Base-by-base conservation (phyloP, 139 green algal genomes). In the Eudorina sp. region DNA sequence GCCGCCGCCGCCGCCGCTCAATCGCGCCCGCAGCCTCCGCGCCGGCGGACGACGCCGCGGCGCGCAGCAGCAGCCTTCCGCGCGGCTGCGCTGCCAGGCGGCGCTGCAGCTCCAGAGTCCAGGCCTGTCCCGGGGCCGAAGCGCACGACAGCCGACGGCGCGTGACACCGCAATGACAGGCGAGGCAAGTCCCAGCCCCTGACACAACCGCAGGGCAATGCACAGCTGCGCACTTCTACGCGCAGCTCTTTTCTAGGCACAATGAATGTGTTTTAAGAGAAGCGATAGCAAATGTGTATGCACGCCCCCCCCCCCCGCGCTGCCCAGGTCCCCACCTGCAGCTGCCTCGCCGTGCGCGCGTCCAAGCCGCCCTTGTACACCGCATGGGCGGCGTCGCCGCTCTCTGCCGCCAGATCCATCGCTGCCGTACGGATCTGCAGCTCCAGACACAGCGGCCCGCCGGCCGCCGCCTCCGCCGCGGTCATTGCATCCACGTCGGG, bases 351-450 rank as follows among this genome's bases (percentile, higher is more conserved):
- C 89, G 96, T 94, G 18, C 77, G 27, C 9, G 89, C 45, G 83
- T 96, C 93, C 69, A 98, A 82, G n/a, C 95, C 94, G 8, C 96
- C 96, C 90, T 99, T 99, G 94, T 99, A 99, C 1, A 94, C 93
- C 1, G 92, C 87, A 76, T 99, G 97, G 9, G 97, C 92, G 25
- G 97, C 96, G 14, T 94, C 92, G 2, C 97, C 97, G 4, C 66
- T 81, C 89, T 98, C 97, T 2, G 97, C 97, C 0, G 74, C 68
- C 7, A 92, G 88, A 75, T 99, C 93, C 97, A 99, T 99, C 2
- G 86, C 92, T 23, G 88, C 83, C 3, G 95, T 96, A 36, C 95
- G 90, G n/a, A 97, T 94, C 89, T 97, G 95, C 58, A 98, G 79
- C 92, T 98, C 96, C 78, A 98, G 41, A 53, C 72, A 90, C 83